Percentiles rank a stretch among this genome's conserved stretches.
These are phyloP conservation scores for Sporormia fimetaria DNA, from an alignment of 495 filamentous ascomycete genomes.

Conservation along the genomic window DNA sequence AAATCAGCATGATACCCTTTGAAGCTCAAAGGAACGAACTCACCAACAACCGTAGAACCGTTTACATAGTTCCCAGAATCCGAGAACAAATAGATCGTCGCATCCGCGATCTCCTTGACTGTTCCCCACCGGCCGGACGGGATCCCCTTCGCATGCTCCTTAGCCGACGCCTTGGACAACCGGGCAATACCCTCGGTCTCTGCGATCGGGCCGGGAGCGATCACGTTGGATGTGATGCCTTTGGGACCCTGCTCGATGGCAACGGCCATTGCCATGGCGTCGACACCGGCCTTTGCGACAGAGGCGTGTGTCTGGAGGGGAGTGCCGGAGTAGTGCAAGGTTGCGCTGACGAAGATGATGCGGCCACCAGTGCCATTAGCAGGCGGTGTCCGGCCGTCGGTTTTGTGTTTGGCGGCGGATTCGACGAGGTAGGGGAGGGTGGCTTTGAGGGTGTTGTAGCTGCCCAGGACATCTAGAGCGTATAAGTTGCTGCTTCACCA, in stretches of 20 bases:
- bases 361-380: constrained; percentile 58
- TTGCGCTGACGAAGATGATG: constrained; percentile 80
- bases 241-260: constrained; percentile 80
- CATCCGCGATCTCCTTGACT: constrained; percentile 82
- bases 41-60: constrained; percentile 59
- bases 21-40: constrained; percentile 8
- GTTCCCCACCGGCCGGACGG: constrained; percentile 68
- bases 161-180: constrained; percentile 30
- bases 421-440: constrained; percentile 65
- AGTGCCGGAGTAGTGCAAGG: constrained; percentile 75
- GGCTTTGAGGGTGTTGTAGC: constrained; percentile 90
- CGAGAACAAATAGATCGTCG: constrained; percentile 76
- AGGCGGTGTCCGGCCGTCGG: constrained; percentile 36
- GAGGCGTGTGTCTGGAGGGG: constrained; percentile 78
- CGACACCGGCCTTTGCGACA: constrained; percentile 84
- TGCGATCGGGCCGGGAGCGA: constrained; percentile 68
- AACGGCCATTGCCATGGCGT: constrained; percentile 61
- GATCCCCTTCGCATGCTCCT: constrained; percentile 34
- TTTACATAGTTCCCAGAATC: constrained; percentile 77
- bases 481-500: too few relatives aligned
- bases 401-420: constrained; percentile 53
- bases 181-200: constrained; percentile 46
- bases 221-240: constrained; percentile 81
- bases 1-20: not conserved
- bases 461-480: constrained; percentile 84